phyloP scores from a whole-genome alignment of 192 early-diverging fungal species.

The Spizellomyces punctatus region DNA sequence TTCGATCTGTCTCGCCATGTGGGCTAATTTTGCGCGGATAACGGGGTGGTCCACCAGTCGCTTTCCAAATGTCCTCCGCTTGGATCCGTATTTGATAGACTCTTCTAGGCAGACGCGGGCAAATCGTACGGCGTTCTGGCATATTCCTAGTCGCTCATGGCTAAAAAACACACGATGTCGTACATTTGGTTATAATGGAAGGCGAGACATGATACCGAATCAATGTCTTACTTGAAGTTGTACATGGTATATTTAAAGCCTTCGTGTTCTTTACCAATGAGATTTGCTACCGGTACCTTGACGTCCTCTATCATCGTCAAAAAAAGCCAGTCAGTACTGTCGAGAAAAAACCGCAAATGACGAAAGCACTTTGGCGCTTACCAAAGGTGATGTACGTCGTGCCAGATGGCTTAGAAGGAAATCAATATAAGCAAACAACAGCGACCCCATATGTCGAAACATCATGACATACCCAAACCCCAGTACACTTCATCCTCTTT shows the following conservation, averaged over 20 bases:
- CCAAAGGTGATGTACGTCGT: conserved; percentile 68
- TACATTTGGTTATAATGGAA: no score
- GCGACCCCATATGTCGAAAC: no score
- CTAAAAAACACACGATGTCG: no score
- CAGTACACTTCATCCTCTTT: conserved; percentile 72
- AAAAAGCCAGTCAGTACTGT: no score
- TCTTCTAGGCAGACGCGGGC: conserved; percentile 79
- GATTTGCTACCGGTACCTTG: conserved; percentile 68
- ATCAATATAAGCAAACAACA: no score
- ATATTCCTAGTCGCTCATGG: conserved; percentile 69
- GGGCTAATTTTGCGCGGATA: conserved; percentile 66
- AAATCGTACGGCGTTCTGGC: conserved; percentile 71
- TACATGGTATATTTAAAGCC: conserved; percentile 74
- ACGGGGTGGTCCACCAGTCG: conserved; percentile 70
- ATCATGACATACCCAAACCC: conserved; percentile 51
- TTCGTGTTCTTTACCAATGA: conserved; percentile 76
- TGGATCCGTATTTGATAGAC: conserved; percentile 64
- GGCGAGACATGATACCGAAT: no score
- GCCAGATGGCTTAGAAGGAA: conserved; percentile 50
- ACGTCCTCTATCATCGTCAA: conserved; percentile 53
- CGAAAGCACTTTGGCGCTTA: no score
- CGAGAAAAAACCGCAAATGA: no score
- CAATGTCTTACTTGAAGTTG: conserved; percentile 4
- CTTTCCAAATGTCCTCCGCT: conserved; percentile 72
- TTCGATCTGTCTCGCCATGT: conserved; percentile 76